Evolutionary conservation across 345 rosid species (phyloP), one percentile per base, ranked within the genome.

Genomic region (Moricandia arvensis): DNA sequence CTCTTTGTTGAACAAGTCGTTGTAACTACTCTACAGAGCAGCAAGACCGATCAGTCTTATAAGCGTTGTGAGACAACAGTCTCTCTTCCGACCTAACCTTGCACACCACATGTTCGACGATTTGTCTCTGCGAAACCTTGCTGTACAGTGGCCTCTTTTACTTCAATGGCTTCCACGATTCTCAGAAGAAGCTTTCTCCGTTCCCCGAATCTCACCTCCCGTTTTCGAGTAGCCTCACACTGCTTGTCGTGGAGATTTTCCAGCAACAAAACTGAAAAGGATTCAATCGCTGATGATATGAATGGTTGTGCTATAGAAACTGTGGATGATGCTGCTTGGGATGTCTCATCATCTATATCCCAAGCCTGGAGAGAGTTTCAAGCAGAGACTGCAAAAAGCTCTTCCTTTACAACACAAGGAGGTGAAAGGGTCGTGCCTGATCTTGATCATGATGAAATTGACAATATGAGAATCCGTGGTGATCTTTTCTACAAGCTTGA

Each of bases 401-500:
- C 77, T 8, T 17, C 54, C 58, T 57, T 18, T 1, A 63, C 77
- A 16, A 63, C 70, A 7, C 82, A 59, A 33, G 75, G 41, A 59
- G 74, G 66, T 72, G 79, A 53, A 71, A 12, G 70, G 12, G 13
- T 15, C 29, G 75, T 79, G 24, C 49, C 59, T 64, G 88, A 78
- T 62, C 74, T 31, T 38, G 90, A 89, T 77, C 84, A 87, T 16
- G 94, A 89, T 37, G 93, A 85, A 63, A 83, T 93, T 45, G 97
- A 89, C 80, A 86, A 84, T 66, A 87, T 91, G 97, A 90, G 93
- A 67, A 70, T 90, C 27, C 88, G 87, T 2, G 92, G 97, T 26
- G 83, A 84, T 79, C 97, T 95, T 43, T 95, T 90, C 65, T 90
- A 80, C 79, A 92, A 95, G 77, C 87, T 90, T 4, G 99, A 95